These are phyloP conservation scores for Russula sp. DNA, from an alignment of 768 basidiomycete genomes.

Conservation along the genomic window DNA sequence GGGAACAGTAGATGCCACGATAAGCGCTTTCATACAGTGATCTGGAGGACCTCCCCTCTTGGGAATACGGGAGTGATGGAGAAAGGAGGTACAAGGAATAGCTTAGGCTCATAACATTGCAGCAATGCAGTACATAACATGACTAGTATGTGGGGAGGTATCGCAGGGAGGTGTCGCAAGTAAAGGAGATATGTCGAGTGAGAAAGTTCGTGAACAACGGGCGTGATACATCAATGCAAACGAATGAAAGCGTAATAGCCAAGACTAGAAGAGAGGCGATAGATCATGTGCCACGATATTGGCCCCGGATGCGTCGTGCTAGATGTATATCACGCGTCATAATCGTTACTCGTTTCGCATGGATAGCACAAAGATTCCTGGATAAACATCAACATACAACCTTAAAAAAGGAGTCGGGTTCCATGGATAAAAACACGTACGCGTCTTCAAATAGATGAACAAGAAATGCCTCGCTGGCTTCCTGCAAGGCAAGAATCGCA, in stretches of 20 bases:
- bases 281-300: slow-evolving; percentile 63
- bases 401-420: slow-evolving; percentile 11
- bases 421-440: slow-evolving; percentile 52
- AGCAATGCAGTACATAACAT: slow-evolving; percentile 22
- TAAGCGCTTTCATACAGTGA: too few species aligned
- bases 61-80: not conserved
- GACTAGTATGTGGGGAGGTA: slow-evolving; percentile 17
- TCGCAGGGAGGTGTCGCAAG: slow-evolving; percentile 28
- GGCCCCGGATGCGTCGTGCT: slow-evolving; percentile 90
- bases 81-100: not conserved
- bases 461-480: slow-evolving; percentile 92
- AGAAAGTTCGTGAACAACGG: slow-evolving; percentile 13
- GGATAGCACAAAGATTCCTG: slow-evolving; percentile 94
- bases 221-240: slow-evolving; percentile 17
- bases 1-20: too few species aligned
- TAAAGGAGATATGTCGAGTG: slow-evolving; percentile 10
- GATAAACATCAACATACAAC: slow-evolving; percentile 1
- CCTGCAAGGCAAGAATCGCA: slow-evolving; percentile 90
- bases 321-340: slow-evolving; percentile 98
- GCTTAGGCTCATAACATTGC: slow-evolving; percentile 10
- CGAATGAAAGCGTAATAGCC: not conserved
- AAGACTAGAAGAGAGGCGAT: not conserved
- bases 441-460: slow-evolving; percentile 98
- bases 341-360: slow-evolving; percentile 96
- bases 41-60: not conserved